Evolutionary conservation across 805 yeast genomes (phyloP).

Genomic region (Kodamaea kakaduensis): DNA sequence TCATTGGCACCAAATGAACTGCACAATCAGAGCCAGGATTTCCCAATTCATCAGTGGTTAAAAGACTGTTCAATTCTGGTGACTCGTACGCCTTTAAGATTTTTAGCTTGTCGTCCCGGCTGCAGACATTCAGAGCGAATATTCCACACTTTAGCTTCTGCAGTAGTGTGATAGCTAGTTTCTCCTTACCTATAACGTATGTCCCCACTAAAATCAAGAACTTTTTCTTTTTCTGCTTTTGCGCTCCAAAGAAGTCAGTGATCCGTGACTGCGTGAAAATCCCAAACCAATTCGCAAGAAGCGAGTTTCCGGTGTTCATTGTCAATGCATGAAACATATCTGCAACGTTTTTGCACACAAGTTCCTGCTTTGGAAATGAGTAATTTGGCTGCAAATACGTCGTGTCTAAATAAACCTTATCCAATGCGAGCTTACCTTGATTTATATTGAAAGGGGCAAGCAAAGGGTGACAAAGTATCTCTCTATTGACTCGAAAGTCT

Average conservation of each 20-base stretch:
- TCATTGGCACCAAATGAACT: slow-evolving; percentile 70
- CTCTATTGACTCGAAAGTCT: slow-evolving; percentile 72
- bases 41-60: slow-evolving; percentile 33
- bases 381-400: slow-evolving; percentile 78
- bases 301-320: slow-evolving; percentile 7
- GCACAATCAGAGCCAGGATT: slow-evolving; percentile 34
- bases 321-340: slow-evolving; percentile 44
- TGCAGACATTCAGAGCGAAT: slow-evolving; percentile 47
- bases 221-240: slow-evolving; percentile 27
- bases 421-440: slow-evolving; percentile 27
- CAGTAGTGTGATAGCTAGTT: slow-evolving; percentile 67
- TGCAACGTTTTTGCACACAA: slow-evolving; percentile 60
- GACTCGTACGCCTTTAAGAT: slow-evolving; percentile 46
- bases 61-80: slow-evolving; percentile 30
- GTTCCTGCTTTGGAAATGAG: slow-evolving; percentile 72
- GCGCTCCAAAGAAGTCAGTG: slow-evolving; percentile 29
- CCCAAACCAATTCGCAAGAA: slow-evolving; percentile 33
- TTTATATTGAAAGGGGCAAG: slow-evolving; percentile 18
- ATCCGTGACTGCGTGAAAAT: slow-evolving; percentile 33
- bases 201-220: slow-evolving; percentile 73
- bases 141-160: slow-evolving; percentile 49
- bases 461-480: slow-evolving; percentile 43
- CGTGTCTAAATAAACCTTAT: slow-evolving; percentile 79
- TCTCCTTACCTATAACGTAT: slow-evolving; percentile 90
- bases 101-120: slow-evolving; percentile 36